Conservation (phyloP, 2,329 filamentous ascomycete species). For the Blumeriella jaapii region DNA sequence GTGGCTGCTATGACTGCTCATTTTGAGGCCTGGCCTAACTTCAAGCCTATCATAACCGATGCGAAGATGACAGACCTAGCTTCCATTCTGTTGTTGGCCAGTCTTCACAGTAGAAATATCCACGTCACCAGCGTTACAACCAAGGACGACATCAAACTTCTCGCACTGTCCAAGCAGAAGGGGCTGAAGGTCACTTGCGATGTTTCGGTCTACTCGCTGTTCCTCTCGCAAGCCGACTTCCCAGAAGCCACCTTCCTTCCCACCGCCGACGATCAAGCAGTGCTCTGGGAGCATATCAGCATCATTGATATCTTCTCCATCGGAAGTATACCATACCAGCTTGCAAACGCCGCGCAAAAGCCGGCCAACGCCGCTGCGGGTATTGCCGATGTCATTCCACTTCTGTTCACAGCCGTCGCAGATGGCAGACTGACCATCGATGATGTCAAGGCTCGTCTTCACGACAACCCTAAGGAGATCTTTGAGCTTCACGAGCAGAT, state of each 20-base stretch:
- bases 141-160: constrained; percentile 67
- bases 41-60: constrained; percentile 73
- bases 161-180: constrained; percentile 68
- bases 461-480: constrained; percentile 70
- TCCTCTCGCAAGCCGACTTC: constrained; percentile 60
- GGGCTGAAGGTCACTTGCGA: constrained; percentile 75
- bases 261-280: constrained; percentile 54
- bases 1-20: constrained; percentile 69
- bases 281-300: constrained; percentile 61
- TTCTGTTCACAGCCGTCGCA: constrained; percentile 64
- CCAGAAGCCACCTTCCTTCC: constrained; percentile 57
- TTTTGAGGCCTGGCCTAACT: constrained; percentile 65
- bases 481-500: constrained; percentile 73
- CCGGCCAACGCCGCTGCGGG: constrained; percentile 49
- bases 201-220: constrained; percentile 69
- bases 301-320: constrained; percentile 72
- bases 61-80: constrained; percentile 71
- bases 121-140: constrained; percentile 74
- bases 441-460: constrained; percentile 58
- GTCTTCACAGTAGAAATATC: constrained; percentile 65
- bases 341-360: constrained; percentile 45
- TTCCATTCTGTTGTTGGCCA: constrained; percentile 68
- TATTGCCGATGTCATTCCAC: constrained; percentile 61
- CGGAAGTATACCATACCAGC: constrained; percentile 66
- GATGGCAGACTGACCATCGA: constrained; percentile 64